phyloP scores from a whole-genome alignment of 208 protist genomes.

The Trypanosoma lewisi region DNA sequence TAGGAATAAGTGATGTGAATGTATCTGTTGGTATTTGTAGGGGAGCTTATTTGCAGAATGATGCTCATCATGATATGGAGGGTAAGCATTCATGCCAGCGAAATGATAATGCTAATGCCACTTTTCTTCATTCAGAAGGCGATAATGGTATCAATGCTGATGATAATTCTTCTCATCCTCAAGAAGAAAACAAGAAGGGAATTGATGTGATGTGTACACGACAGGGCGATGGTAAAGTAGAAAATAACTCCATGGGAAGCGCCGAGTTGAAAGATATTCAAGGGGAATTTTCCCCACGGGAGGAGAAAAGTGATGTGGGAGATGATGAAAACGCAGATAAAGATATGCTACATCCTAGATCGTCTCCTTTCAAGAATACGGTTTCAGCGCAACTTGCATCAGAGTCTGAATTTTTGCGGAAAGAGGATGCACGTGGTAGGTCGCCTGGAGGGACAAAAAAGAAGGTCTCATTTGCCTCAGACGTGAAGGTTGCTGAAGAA shows the following conservation, averaged over 20 bases:
- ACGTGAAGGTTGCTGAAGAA: neutral
- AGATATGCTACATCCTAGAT: neutral
- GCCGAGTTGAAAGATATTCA: slow-evolving; percentile 9
- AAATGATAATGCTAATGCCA: neutral
- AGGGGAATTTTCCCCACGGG: slow-evolving; percentile 11
- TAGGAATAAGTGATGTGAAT: slow-evolving; percentile 13
- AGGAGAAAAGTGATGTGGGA: neutral
- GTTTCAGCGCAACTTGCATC: neutral
- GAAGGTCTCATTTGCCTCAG: slow-evolving; percentile 2
- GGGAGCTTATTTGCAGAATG: neutral
- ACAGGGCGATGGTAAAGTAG: neutral
- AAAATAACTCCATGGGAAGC: neutral
- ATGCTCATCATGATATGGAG: neutral
- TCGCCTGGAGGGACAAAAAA: neutral
- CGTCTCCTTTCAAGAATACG: neutral
- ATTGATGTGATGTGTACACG: neutral
- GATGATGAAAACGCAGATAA: neutral
- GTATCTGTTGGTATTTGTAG: neutral
- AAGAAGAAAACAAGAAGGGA: neutral
- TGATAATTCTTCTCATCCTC: no score
- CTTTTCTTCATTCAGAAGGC: no score
- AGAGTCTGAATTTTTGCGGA: neutral
- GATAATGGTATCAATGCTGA: no score
- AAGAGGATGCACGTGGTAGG: no score
- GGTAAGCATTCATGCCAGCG: neutral